Percentiles rank a stretch among this genome's conserved stretches.
Evolutionary conservation across 345 rosid genomes (phyloP).

Genomic region (Angophora floribunda): DNA sequence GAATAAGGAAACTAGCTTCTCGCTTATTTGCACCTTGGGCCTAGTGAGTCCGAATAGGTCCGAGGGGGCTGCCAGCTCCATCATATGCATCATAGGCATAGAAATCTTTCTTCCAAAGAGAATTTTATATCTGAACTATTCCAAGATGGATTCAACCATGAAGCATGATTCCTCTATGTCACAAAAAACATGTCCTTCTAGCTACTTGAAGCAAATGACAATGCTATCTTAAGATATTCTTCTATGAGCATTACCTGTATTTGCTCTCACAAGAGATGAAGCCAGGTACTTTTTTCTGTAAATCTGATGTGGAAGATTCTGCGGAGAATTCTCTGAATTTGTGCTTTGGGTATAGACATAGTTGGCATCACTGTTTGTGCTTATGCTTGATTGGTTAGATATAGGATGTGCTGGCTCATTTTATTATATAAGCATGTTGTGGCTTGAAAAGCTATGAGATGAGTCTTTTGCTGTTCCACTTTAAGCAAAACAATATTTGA

Average conservation of each 20-base stretch:
- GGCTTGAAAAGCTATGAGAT: background rate
- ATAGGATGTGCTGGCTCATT: background rate
- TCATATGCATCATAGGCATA: background rate
- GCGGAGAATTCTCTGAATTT: background rate
- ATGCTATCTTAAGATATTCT: background rate
- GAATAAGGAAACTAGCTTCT: background rate
- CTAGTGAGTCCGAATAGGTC: background rate
- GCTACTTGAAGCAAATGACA: background rate
- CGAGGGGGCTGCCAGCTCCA: background rate
- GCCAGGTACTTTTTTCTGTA: background rate
- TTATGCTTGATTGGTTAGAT: background rate
- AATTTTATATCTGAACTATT: background rate
- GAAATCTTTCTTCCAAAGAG: background rate
- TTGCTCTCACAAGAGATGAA: background rate
- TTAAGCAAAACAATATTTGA: background rate
- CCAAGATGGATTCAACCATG: background rate
- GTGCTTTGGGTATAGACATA: background rate
- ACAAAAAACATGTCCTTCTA: background rate
- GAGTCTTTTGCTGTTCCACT: background rate
- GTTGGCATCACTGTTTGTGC: background rate
- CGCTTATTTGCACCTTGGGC: background rate
- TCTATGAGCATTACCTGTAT: background rate
- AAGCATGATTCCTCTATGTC: background rate
- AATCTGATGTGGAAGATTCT: background rate
- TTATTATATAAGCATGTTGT: background rate